phyloP scores from a whole-genome alignment of 768 basidiomycete genomes.

The Sutorius australiensis region DNA sequence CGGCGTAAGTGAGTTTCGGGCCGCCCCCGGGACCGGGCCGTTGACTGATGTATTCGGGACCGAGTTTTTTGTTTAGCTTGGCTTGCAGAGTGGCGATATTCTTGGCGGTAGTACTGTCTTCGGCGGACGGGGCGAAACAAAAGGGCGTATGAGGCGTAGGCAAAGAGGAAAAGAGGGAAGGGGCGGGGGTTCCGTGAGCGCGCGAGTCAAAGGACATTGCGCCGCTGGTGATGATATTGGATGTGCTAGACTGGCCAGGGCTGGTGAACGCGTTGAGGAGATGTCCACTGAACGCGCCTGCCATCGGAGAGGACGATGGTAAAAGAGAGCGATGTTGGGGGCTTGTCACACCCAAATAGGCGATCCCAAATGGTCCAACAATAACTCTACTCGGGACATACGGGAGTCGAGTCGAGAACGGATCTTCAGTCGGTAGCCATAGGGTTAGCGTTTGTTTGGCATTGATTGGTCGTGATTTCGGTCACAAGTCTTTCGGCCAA shows the following conservation, averaged over 20 bases:
- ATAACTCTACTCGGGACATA: too few relatives aligned
- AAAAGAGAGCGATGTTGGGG: slow-evolving; percentile 4
- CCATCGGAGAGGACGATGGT: slow-evolving; percentile 38
- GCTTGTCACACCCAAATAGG: background rate
- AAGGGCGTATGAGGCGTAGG: background rate
- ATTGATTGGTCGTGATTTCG: too few relatives aligned
- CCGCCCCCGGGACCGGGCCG: slow-evolving; percentile 86
- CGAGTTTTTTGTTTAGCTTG: slow-evolving; percentile 82
- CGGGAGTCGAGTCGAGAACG: too few relatives aligned
- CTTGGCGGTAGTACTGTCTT: slow-evolving; percentile 53
- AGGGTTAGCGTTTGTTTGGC: too few relatives aligned
- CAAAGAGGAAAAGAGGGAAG: slow-evolving; percentile 4
- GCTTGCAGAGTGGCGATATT: slow-evolving; percentile 69
- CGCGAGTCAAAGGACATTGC: slow-evolving; percentile 58
- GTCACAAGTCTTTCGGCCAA: too few relatives aligned
- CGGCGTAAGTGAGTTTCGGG: slow-evolving; percentile 86
- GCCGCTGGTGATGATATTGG: slow-evolving; percentile 44
- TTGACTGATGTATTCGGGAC: slow-evolving; percentile 90
- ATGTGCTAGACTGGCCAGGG: slow-evolving; percentile 21
- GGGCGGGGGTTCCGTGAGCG: slow-evolving; percentile 44
- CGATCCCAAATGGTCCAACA: too few relatives aligned
- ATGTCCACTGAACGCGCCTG: slow-evolving; percentile 58
- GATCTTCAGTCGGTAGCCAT: too few relatives aligned
- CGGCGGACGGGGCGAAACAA: slow-evolving; percentile 35
- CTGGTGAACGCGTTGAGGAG: slow-evolving; percentile 44